phyloP scores from a whole-genome alignment of 2,329 filamentous ascomycete genomes.

The Lachnellula suecica region DNA sequence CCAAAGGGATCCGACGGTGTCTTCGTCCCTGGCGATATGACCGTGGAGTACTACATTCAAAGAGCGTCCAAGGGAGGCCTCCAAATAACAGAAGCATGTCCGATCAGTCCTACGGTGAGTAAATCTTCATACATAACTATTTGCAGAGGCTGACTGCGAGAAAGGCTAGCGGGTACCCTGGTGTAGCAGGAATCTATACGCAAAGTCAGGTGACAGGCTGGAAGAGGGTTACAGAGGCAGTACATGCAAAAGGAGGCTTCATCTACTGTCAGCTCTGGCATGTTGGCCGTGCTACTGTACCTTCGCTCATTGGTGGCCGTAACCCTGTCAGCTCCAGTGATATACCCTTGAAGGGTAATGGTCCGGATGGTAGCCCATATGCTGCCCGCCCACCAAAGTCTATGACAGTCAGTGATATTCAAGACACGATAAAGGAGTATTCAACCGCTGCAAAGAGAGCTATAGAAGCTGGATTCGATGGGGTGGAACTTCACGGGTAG shows the following conservation, averaged over 20 bases:
- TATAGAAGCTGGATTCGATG: conserved; percentile 51
- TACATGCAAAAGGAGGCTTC: conserved; percentile 60
- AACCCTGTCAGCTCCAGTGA: conserved; percentile 25
- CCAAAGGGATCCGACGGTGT: conserved; percentile 30
- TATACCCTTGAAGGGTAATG: conserved; percentile 18
- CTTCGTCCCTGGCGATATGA: conserved; percentile 45
- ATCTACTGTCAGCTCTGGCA: conserved; percentile 65
- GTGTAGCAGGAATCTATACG: conserved; percentile 55
- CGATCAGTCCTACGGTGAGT: conserved; percentile 40
- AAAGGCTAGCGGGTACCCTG: conserved; percentile 41
- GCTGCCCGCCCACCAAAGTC: conserved; percentile 33
- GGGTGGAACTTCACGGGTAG: conserved; percentile 40
- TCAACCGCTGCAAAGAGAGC: conserved; percentile 37
- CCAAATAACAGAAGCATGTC: conserved; percentile 55
- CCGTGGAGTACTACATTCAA: conserved; percentile 51
- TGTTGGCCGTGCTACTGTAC: conserved; percentile 48
- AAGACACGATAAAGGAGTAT: conserved; percentile 21
- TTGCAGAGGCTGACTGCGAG: conserved; percentile 31
- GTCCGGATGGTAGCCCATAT: conserved; percentile 14
- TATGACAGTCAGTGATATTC: conserved; percentile 35
- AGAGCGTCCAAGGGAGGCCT: conserved; percentile 53
- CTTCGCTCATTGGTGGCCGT: conserved; percentile 34
- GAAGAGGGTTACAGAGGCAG: conserved; percentile 57
- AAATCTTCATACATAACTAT: conserved; percentile 26
- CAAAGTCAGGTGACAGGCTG: conserved; percentile 52